Evolutionary conservation across 495 filamentous ascomycete species (phyloP).

Genomic region (Trichocladium uniseriatum): DNA sequence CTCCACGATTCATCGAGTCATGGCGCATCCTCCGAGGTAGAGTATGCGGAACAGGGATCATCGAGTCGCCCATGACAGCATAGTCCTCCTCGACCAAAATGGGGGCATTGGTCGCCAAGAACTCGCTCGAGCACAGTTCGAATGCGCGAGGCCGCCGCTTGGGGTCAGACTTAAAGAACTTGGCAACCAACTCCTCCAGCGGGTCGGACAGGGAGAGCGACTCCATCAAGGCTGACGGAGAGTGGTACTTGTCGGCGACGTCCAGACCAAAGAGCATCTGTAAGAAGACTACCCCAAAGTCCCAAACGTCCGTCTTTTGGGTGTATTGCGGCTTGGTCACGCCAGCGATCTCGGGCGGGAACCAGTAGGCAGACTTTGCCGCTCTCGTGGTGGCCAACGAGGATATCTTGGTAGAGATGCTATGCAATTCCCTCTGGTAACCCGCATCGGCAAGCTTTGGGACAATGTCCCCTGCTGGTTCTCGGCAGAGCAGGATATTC

Average conservation of each 20-base stretch:
- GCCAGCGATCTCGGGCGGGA: conserved; percentile 67
- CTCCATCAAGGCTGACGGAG: conserved; percentile 60
- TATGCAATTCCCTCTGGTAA: conserved; percentile 54
- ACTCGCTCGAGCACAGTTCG: conserved; percentile 81
- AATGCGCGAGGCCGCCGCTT: conserved; percentile 84
- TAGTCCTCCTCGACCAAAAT: conserved; percentile 38
- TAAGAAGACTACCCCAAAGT: conserved; percentile 77
- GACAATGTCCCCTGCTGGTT: conserved; percentile 47
- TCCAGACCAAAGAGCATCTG: conserved; percentile 91
- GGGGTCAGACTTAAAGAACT: conserved; percentile 71
- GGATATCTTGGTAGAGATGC: conserved; percentile 42
- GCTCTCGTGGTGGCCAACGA: conserved; percentile 40
- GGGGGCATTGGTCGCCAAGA: conserved; percentile 56
- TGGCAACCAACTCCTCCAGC: conserved; percentile 66
- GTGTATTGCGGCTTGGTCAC: conserved; percentile 48
- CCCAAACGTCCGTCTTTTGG: conserved; percentile 89
- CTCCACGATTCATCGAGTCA: conserved; percentile 40
- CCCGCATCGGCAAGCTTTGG: conserved; percentile 62
- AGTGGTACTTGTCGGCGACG: conserved; percentile 65
- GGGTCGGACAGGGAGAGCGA: conserved; percentile 55
- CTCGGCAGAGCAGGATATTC: conserved; percentile 62
- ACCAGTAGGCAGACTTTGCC: conserved; percentile 71
- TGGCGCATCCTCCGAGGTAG: conserved; percentile 36
- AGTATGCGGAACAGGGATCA: conserved; percentile 30
- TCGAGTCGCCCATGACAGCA: conserved; percentile 26